These are phyloP conservation scores for Rhodotorula diobovata DNA, from an alignment of 768 basidiomycete species.

Conservation along the genomic window DNA sequence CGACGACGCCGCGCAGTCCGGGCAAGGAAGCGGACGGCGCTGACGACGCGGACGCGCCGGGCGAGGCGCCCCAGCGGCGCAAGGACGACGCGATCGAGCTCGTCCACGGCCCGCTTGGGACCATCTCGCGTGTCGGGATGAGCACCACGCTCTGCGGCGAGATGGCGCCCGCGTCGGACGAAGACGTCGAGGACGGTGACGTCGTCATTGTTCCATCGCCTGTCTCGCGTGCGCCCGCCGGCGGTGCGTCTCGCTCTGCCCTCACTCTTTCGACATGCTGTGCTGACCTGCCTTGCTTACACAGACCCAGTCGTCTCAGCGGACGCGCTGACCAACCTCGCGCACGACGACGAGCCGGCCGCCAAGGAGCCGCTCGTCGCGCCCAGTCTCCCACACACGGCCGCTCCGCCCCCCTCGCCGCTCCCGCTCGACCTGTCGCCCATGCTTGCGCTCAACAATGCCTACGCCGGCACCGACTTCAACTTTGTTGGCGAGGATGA, in stretches of 20 bases:
- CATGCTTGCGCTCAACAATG: conserved; percentile 12
- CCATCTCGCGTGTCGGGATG: conserved; percentile 34
- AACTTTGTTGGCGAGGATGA: conserved; percentile 38
- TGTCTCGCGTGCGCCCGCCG: too few species aligned
- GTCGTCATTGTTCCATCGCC: neutral
- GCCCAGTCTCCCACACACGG: neutral
- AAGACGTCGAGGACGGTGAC: conserved; percentile 12
- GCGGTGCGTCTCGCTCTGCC: neutral
- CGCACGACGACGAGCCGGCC: neutral
- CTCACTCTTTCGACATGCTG: too few species aligned
- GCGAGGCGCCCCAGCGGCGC: neutral
- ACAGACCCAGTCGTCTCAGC: neutral
- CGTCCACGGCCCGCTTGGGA: conserved; percentile 12
- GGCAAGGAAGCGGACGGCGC: conserved; percentile 9
- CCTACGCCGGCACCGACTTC: conserved; percentile 26
- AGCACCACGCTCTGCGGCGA: conserved; percentile 33
- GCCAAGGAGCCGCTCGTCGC: too few species aligned
- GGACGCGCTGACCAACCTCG: neutral
- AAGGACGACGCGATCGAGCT: neutral
- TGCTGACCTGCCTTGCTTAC: too few species aligned
- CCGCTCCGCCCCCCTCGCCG: conserved; percentile 31
- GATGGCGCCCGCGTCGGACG: neutral
- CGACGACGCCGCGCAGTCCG: conserved; percentile 39
- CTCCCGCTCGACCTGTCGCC: conserved; percentile 32
- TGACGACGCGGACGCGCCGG: neutral